Percentiles rank a stretch among this genome's conserved stretches.
phyloP scores from a whole-genome alignment of 192 early-diverging fungal genomes.

The Allomyces macrogynus region DNA sequence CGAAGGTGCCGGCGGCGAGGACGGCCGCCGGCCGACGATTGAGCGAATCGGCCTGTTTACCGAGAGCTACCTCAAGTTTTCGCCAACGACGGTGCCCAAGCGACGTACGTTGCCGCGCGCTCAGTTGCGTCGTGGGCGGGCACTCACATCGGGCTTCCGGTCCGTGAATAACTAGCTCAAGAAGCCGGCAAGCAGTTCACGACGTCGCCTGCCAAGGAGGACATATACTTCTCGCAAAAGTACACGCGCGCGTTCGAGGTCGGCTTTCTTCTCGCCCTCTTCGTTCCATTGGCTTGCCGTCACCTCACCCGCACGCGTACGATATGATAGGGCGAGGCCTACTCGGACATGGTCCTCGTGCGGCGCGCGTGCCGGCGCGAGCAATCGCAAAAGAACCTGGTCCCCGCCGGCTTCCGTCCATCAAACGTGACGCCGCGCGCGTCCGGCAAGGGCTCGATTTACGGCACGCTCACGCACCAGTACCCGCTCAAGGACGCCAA shows the following conservation, averaged over 20 bases:
- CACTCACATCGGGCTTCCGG: not conserved
- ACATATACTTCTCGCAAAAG: not conserved
- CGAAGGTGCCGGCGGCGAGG: not conserved
- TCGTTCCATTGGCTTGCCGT: not conserved
- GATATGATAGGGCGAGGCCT: not conserved
- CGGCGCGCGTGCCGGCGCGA: not conserved
- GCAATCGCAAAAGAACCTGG: not conserved
- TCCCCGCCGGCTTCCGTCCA: not conserved
- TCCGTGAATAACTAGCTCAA: not conserved
- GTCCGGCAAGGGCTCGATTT: not conserved
- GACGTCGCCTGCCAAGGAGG: not conserved
- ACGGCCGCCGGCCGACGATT: not conserved
- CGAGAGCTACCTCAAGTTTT: not conserved
- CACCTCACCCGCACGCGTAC: not conserved
- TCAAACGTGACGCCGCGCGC: not conserved
- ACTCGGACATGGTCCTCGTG: not conserved
- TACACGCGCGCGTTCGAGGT: not conserved
- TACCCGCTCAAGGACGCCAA: not conserved
- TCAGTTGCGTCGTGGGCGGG: not conserved
- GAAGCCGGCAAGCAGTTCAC: not conserved
- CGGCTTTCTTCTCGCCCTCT: too few species aligned
- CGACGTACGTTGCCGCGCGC: not conserved
- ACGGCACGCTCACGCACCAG: not conserved
- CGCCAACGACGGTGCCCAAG: not conserved
- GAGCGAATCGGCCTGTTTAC: not conserved